Percentiles rank a stretch among this genome's conserved stretches.
phyloP scores from a whole-genome alignment of 108 stramenopile species.

The Cyclotella cryptica region DNA sequence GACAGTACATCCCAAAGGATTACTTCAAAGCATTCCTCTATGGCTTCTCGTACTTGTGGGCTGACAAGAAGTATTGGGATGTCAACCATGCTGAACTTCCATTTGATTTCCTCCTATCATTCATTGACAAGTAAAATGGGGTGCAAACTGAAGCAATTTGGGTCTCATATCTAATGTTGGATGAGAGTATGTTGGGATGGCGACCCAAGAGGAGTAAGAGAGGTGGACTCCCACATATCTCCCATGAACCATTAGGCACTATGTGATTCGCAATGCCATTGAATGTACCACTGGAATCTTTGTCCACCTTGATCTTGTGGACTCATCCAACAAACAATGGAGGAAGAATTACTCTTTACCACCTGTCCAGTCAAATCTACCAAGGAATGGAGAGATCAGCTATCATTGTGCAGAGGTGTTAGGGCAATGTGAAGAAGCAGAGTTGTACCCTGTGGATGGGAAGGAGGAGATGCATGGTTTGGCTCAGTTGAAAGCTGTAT shows the following conservation, averaged over 20 bases:
- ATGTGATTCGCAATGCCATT: constrained; percentile 16
- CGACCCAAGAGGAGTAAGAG: constrained; percentile 20
- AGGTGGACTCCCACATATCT: constrained; percentile 21
- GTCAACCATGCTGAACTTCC: not conserved
- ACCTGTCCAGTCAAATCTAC: not conserved
- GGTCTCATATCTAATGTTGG: not conserved
- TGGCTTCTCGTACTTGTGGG: constrained; percentile 30
- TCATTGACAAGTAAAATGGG: constrained; percentile 14
- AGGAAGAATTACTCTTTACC: not conserved
- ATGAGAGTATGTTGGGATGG: constrained; percentile 30
- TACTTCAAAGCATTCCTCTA: constrained; percentile 25
- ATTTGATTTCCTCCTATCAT: constrained; percentile 23
- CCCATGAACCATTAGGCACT: constrained; percentile 27
- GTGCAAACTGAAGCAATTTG: not conserved
- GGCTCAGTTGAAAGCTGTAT: too few relatives aligned
- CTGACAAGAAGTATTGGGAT: constrained; percentile 21
- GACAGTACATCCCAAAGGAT: constrained; percentile 17
- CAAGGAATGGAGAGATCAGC: not conserved
- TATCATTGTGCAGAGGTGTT: too few relatives aligned
- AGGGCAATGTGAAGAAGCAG: too few relatives aligned
- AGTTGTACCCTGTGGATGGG: too few relatives aligned
- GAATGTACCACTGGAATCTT: constrained; percentile 21
- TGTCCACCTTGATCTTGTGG: constrained; percentile 3
- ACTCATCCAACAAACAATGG: not conserved
- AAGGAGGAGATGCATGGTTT: too few relatives aligned